Conservation (phyloP, 805 yeast species). For the Isabelozyma heimii region DNA sequence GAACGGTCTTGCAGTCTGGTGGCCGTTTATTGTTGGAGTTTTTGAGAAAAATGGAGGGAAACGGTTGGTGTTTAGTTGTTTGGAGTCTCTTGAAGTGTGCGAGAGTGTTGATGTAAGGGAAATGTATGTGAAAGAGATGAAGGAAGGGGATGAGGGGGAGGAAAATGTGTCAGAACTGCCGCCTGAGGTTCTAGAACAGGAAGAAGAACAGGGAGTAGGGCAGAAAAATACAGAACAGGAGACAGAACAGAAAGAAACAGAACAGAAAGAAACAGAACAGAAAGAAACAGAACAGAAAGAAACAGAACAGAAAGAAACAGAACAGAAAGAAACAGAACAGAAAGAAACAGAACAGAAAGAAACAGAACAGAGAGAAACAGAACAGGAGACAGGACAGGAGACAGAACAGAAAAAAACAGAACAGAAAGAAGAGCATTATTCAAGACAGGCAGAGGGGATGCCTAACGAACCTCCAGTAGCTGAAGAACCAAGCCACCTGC, state of each 20-base stretch:
- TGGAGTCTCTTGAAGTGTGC: constrained; percentile 19
- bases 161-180: too few relatives aligned
- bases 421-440: not conserved
- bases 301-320: not conserved
- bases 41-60: constrained; percentile 11
- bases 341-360: too few relatives aligned
- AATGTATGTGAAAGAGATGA: not conserved
- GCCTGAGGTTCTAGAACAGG: not conserved
- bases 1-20: constrained; percentile 26
- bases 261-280: not conserved
- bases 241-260: not conserved
- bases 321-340: not conserved
- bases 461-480: not conserved
- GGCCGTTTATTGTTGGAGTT: constrained; percentile 37
- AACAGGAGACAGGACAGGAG: too few relatives aligned
- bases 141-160: too few relatives aligned
- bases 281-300: too few relatives aligned
- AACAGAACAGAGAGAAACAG: not conserved
- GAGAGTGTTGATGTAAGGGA: not conserved
- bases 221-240: not conserved
- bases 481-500: not conserved
- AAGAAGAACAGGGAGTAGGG: not conserved
- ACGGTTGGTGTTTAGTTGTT: constrained; percentile 19
- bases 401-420: not conserved
- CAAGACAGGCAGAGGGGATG: not conserved